Percentiles rank a stretch among this genome's conserved stretches.
Evolutionary conservation across 2,329 filamentous ascomycete genomes (phyloP).

Genomic region (Clarireedia monteithiana): DNA sequence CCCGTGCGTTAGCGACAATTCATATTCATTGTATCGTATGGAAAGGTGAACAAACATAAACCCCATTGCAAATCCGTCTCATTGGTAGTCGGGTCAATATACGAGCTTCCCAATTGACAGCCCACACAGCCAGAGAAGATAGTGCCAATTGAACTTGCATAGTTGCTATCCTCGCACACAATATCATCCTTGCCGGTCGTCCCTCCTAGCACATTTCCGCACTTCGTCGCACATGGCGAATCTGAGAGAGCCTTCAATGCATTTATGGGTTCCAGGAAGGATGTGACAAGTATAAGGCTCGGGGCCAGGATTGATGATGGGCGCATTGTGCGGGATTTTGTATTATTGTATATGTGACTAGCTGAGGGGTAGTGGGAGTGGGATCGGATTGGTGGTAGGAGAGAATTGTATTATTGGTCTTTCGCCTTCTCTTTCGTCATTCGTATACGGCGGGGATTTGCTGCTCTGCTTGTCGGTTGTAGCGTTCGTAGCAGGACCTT

Average conservation of each 20-base stretch:
- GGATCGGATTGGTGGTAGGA: not conserved
- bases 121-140: conserved; percentile 21
- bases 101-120: conserved; percentile 37
- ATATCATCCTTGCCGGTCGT: conserved; percentile 24
- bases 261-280: conserved; percentile 10
- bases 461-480: not conserved
- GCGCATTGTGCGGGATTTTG: conserved; percentile 18
- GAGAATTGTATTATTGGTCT: not conserved
- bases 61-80: conserved; percentile 46
- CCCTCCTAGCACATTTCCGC: conserved; percentile 23
- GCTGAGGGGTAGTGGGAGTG: not conserved
- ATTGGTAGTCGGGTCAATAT: conserved; percentile 31
- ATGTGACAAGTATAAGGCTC: conserved; percentile 18
- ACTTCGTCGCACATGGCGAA: conserved; percentile 25
- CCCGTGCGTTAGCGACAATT: not conserved
- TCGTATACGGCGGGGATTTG: not conserved
- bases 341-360: conserved; percentile 1
- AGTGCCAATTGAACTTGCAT: conserved; percentile 12
- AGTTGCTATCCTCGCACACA: conserved; percentile 17
- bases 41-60: conserved; percentile 41
- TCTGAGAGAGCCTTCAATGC: conserved; percentile 18
- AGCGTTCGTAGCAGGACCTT: not conserved
- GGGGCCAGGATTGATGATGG: conserved; percentile 9
- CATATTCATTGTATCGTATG: not conserved
- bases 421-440: not conserved